These are phyloP conservation scores for Lasiosphaeria hispida DNA, from an alignment of 495 filamentous ascomycete genomes.

Conservation along the genomic window DNA sequence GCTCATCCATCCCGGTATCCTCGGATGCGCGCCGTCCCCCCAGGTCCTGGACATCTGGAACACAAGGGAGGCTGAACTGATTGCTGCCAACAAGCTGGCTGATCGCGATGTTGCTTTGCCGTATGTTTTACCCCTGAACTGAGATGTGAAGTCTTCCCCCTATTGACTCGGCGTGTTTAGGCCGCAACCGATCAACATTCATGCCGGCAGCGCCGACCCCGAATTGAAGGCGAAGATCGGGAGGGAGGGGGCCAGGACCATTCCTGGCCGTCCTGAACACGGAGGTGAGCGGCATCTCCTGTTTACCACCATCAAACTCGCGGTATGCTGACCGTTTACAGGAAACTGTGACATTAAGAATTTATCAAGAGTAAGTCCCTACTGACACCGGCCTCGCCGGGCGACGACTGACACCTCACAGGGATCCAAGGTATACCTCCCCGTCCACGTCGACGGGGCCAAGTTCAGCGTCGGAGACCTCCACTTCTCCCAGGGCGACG, in stretches of 20 bases:
- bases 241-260: slow-evolving; percentile 82
- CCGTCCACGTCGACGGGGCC: slow-evolving; percentile 77
- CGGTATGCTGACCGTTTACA: slow-evolving; percentile 30
- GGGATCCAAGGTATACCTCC: slow-evolving; percentile 86
- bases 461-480: slow-evolving; percentile 93
- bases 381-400: not conserved
- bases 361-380: slow-evolving; percentile 29
- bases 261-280: slow-evolving; percentile 73
- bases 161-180: slow-evolving; percentile 5
- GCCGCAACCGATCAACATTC: slow-evolving; percentile 66
- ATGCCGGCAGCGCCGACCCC: slow-evolving; percentile 64
- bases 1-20: slow-evolving; percentile 91
- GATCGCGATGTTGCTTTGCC: slow-evolving; percentile 78
- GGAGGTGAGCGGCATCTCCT: slow-evolving; percentile 44
- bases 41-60: slow-evolving; percentile 71
- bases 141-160: not conserved
- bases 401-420: slow-evolving; percentile 41
- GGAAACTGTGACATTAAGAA: slow-evolving; percentile 92
- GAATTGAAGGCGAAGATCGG: slow-evolving; percentile 71
- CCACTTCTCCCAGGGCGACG: slow-evolving; percentile 88
- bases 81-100: slow-evolving; percentile 59
- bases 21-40: slow-evolving; percentile 84
- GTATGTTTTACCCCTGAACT: slow-evolving; percentile 6
- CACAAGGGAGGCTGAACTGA: slow-evolving; percentile 73
- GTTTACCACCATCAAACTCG: not conserved